Conservation (phyloP, 2,329 filamentous ascomycete genomes). For the Onygenales sp. region DNA sequence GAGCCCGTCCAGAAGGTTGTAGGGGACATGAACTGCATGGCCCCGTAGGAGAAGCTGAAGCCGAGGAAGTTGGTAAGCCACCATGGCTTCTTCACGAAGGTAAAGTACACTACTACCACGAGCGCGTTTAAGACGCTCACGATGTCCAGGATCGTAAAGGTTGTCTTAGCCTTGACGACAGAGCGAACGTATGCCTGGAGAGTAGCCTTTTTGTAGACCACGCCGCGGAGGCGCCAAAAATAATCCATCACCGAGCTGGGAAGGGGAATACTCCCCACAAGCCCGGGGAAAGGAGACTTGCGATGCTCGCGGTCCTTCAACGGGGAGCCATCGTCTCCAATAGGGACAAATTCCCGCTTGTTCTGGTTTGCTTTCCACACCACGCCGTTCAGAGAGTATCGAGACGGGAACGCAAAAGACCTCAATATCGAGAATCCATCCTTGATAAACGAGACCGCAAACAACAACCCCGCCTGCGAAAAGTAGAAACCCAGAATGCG, state of each 20-base stretch:
- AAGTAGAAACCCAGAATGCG: constrained; percentile 78
- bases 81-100: constrained; percentile 51
- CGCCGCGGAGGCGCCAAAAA: constrained; percentile 42
- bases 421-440: constrained; percentile 57
- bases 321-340: constrained; percentile 7
- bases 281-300: constrained; percentile 43
- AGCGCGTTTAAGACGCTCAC: constrained; percentile 49
- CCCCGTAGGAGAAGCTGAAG: constrained; percentile 75
- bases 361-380: constrained; percentile 38
- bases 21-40: constrained; percentile 75
- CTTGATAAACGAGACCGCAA: constrained; percentile 62
- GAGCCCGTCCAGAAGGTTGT: constrained; percentile 79
- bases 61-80: constrained; percentile 79
- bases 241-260: constrained; percentile 22
- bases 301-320: constrained; percentile 15
- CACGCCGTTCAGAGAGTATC: constrained; percentile 48
- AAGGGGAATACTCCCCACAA: constrained; percentile 39
- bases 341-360: constrained; percentile 20
- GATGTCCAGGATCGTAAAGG: constrained; percentile 37
- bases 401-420: constrained; percentile 62
- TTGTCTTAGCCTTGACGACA: constrained; percentile 31
- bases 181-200: constrained; percentile 48
- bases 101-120: constrained; percentile 55
- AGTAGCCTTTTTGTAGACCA: constrained; percentile 42
- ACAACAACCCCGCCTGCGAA: constrained; percentile 67